These are phyloP conservation scores for Aspergillus piperis DNA, from an alignment of 2,329 filamentous ascomycete genomes.

Conservation along the genomic window DNA sequence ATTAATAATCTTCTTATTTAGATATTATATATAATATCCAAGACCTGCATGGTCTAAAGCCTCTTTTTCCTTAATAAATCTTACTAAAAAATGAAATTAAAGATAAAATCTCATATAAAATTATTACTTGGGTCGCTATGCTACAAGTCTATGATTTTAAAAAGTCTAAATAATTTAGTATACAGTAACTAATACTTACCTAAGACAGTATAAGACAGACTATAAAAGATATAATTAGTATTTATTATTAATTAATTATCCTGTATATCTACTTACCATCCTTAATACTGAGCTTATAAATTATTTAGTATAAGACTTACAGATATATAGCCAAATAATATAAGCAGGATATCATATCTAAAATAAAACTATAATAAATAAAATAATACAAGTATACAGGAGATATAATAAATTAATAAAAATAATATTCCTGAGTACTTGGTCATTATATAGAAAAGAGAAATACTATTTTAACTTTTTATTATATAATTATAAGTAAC, in stretches of 20 bases:
- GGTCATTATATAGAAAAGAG: too few species aligned
- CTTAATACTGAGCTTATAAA: neutral
- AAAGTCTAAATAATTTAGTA: neutral
- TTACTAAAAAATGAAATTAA: neutral
- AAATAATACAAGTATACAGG: neutral
- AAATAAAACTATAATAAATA: neutral
- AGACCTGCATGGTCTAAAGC: neutral
- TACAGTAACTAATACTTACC: neutral
- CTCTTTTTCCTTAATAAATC: neutral
- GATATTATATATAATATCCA: neutral
- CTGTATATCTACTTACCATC: neutral
- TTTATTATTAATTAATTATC: fast-evolving
- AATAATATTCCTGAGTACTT: too few species aligned
- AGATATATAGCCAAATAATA: neutral
- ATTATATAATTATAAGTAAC: too few species aligned
- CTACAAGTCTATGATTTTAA: neutral
- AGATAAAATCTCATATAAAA: neutral
- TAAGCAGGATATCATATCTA: neutral
- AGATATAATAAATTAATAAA: neutral
- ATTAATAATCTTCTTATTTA: neutral
- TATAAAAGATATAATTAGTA: neutral
- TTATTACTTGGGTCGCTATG: neutral
- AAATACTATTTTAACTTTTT: too few species aligned
- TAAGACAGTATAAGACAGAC: neutral
- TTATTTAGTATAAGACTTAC: neutral